phyloP scores from a whole-genome alignment of 768 basidiomycete genomes.

The Boletus sensibilis region DNA sequence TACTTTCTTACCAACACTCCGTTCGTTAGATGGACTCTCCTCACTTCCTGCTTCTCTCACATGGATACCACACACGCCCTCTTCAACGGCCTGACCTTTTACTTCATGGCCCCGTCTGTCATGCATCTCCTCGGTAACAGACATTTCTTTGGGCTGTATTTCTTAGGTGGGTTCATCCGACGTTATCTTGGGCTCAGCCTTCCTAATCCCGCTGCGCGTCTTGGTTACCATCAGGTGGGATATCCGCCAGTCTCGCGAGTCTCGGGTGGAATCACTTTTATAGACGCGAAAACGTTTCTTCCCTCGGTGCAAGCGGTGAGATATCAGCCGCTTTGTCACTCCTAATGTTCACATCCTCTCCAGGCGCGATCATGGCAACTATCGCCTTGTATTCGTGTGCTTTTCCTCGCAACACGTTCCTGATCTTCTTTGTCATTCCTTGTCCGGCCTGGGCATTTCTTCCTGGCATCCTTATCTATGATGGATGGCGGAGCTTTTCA shows the following conservation, averaged over 20 bases:
- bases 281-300: constrained; percentile 32
- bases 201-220: neutral
- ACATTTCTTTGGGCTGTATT: constrained; percentile 69
- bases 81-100: constrained; percentile 78
- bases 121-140: constrained; percentile 62
- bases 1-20: neutral
- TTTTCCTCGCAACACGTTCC: constrained; percentile 63
- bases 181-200: neutral
- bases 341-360: neutral
- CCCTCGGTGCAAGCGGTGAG: constrained; percentile 76
- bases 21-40: constrained; percentile 62
- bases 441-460: constrained; percentile 78
- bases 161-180: constrained; percentile 50
- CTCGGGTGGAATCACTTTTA: constrained; percentile 45
- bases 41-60: constrained; percentile 75
- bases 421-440: constrained; percentile 74
- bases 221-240: constrained; percentile 47
- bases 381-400: constrained; percentile 72
- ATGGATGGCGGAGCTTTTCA: constrained; percentile 35
- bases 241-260: constrained; percentile 51
- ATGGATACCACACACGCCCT: constrained; percentile 56
- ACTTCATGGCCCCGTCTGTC: constrained; percentile 69
- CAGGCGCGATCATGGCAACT: constrained; percentile 70
- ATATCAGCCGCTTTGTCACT: neutral
- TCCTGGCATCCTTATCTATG: constrained; percentile 49